phyloP scores from a whole-genome alignment of 2,329 filamentous ascomycete species.

The Chalaropsis thielavioides region DNA sequence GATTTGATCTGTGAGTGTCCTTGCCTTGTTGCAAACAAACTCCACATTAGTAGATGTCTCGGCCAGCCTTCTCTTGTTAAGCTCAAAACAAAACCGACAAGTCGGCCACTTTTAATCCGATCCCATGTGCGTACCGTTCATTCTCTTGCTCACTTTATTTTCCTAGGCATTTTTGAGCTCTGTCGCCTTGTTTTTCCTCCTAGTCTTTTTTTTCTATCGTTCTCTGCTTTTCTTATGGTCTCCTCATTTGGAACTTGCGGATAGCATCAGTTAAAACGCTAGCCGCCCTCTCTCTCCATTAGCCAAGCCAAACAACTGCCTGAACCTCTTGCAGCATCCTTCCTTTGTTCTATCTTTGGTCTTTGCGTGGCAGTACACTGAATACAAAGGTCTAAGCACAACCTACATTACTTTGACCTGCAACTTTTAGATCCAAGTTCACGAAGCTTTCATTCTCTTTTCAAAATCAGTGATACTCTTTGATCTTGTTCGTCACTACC shows the following conservation, averaged over 20 bases:
- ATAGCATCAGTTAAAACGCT: not conserved
- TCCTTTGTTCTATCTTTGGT: no score
- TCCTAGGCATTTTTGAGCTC: not conserved
- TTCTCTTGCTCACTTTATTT: not conserved
- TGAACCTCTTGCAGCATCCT: not conserved
- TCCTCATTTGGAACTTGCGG: not conserved
- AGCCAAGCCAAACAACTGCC: not conserved
- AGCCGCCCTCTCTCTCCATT: not conserved
- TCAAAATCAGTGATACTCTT: not conserved
- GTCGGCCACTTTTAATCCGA: not conserved
- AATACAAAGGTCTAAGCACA: no score
- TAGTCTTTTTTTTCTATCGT: not conserved
- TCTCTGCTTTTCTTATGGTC: not conserved
- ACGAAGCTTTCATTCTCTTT: not conserved
- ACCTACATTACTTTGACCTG: not conserved
- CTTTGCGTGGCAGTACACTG: no score
- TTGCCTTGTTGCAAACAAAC: slow-evolving; percentile 1
- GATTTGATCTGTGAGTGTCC: slow-evolving; percentile 3
- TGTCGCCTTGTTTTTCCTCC: not conserved
- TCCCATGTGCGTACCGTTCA: not conserved
- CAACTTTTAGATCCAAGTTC: not conserved
- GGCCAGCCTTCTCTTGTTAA: slow-evolving; percentile 5
- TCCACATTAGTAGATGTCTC: slow-evolving; percentile 6
- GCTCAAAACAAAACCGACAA: slow-evolving; percentile 6
- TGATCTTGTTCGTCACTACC: not conserved